Percentiles rank a stretch among this genome's conserved stretches.
These are phyloP conservation scores for Fremontodendron californicum DNA, from an alignment of 345 rosid species.

Conservation along the genomic window DNA sequence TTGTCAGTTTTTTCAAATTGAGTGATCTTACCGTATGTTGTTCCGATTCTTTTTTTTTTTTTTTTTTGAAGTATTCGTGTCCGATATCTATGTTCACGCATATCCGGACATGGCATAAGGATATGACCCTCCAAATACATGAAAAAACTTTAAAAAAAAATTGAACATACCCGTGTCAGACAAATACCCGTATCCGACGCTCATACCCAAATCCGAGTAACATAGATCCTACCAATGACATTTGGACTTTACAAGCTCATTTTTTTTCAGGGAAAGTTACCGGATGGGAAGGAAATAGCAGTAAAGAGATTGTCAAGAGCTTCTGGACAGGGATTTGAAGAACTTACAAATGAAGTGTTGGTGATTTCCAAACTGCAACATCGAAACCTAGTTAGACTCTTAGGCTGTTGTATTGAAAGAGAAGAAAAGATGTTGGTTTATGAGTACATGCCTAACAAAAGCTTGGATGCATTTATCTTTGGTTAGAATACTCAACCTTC, in stretches of 20 bases:
- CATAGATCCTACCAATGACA: too few species aligned
- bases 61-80: too few species aligned
- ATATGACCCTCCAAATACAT: too few species aligned
- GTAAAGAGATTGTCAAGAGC: constrained; percentile 51
- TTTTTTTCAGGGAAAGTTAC: constrained; percentile 48
- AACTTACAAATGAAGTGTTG: constrained; percentile 54
- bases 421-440: constrained; percentile 59
- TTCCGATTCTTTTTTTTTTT: too few species aligned
- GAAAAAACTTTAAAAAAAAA: too few species aligned
- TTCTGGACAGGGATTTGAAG: constrained; percentile 61
- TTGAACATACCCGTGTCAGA: too few species aligned
- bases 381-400: constrained; percentile 53
- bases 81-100: too few species aligned
- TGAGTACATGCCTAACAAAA: constrained; percentile 43
- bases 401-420: constrained; percentile 55
- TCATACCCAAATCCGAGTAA: too few species aligned
- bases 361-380: constrained; percentile 64
- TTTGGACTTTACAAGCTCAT: not conserved
- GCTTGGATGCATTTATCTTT: constrained; percentile 40
- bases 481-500: constrained; percentile 23
- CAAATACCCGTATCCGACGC: too few species aligned
- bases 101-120: too few species aligned
- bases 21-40: too few species aligned
- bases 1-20: not conserved
- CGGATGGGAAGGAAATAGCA: constrained; percentile 44